Conservation (phyloP, 441 rosid species). For the Brassica hybrid region DNA sequence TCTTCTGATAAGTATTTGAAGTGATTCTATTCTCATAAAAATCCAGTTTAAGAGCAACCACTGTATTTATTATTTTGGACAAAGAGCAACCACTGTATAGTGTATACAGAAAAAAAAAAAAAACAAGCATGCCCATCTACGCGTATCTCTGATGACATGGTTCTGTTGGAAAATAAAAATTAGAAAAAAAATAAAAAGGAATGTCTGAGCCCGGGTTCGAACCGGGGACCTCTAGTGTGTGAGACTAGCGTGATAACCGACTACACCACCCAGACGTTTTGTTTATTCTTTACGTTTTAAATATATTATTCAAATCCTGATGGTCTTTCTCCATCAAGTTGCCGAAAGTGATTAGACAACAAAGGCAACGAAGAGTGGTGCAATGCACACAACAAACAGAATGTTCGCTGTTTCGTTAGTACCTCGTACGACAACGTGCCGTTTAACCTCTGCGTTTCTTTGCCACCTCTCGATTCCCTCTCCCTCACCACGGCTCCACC, state of each 20-base stretch:
- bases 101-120: no score
- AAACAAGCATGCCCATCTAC: no score
- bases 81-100: no score
- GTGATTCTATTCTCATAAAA: no score
- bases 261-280: conserved; percentile 93
- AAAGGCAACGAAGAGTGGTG: not conserved
- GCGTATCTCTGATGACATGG: no score
- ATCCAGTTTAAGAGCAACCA: no score
- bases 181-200: not conserved
- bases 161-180: no score
- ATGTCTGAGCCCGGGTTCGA: conserved; percentile 92
- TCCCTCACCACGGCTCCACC: conserved; percentile 35
- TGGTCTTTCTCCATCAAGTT: not conserved
- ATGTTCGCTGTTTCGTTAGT: conserved; percentile 42
- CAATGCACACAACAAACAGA: conserved; percentile 12
- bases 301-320: not conserved
- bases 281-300: not conserved
- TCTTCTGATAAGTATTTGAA: no score
- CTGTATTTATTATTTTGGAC: no score
- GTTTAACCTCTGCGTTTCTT: conserved; percentile 38
- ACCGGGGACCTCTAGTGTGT: conserved; percentile 99
- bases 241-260: conserved; percentile 99
- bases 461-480: conserved; percentile 20
- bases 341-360: conserved; percentile 26
- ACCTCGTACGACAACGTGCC: conserved; percentile 42